Base-by-base conservation (phyloP, 2,329 filamentous ascomycete species). In the Lasiodiplodia gonubiensis region DNA sequence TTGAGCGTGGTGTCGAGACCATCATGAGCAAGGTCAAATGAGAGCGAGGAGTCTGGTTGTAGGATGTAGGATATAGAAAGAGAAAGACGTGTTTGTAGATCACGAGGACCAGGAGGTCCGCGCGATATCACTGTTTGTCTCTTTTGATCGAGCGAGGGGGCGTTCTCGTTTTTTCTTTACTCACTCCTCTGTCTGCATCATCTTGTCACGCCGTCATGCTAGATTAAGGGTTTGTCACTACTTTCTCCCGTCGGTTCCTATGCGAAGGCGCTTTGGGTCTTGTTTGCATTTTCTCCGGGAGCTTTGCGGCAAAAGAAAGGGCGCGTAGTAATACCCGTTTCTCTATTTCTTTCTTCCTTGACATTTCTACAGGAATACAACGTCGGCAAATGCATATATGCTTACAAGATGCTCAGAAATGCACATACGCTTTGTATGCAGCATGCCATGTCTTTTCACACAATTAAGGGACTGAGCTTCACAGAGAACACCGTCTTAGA, bases 21-120 rank as follows among this genome's bases (percentile, higher is more conserved):
- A 92, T 99, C 70, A 97, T 99, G 94, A 89, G 92, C 70, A 94
- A 92, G 81, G 88, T 97, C 59, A 95, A 94, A 80, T 96, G 71
- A 39, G 23, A 4, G 6, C 1, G 27, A 16, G 35, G 49, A 23
- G 33, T n/a, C 7, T 8, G 51, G 7, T 23, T 49, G 52, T 39
- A 35, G 18, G 61, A 39, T 53, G 23, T 35, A 27, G 57, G 30
- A 33, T 33, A 33, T 33, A 33, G 30, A 33, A 33, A 37, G 23
- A 11, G 27, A 1, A 54, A n/a, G 52, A 33, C 30, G 30, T 23
- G 10, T 37, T 39, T 37, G 37, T 57, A 35, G 21, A 39, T 57
- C 42, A n/a, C 11, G 42, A 46, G 42, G n/a, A n/a, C 16, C n/a
- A 46, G 18, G 39, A 39, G 37, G 16, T 21, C 10, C 21, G 42